Evolutionary conservation across 495 filamentous ascomycete species (phyloP), one percentile per base, ranked within the genome.

Genomic region (Saxispiralis lemnorum): DNA sequence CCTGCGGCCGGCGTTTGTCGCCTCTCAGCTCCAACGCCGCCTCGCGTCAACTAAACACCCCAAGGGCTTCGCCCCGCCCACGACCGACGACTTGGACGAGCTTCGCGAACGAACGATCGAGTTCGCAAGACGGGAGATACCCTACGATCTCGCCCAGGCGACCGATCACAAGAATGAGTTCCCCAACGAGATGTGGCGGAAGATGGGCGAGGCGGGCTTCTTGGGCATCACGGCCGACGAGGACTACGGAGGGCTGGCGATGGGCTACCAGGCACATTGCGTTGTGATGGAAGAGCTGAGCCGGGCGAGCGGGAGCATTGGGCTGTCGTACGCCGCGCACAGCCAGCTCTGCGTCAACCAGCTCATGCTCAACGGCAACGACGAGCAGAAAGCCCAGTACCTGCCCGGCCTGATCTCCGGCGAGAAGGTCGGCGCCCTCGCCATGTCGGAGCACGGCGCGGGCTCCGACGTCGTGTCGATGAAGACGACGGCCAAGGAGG

Each of bases 201-300:
- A 93, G 60, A 64, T 97, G 16, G 89, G 89, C 18, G 76, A 83
- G 47, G 89, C 89, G 35, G 92, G 75, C 64, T 80, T 96, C 44
- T 71, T 97, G 15, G 89, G 89, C 33, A 79, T 95, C 50, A 97
- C 89, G 0, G 92, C 83, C 12, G 84, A 94, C 59, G 88, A 95
- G 59, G 79, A 86, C 34, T 87, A 88, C 41, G 92, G 89, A 33
- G 89, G 89, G 2, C 60, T 96, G 41, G 82, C 71, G 2, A 76
- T 96, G 73, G 89, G 89, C 31, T 97, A 97, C 63, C 92, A 97
- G 60, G 92, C 92, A 21, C 89, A 97, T 56, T 95, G 87, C 58
- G 66, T 93, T 4, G 83, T 95, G 9, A 87, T 97, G 81, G 89
- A 97, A 58, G 89, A 96, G 65, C 65, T 81, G 12, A 76, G 71